Evolutionary conservation across 495 filamentous ascomycete species (phyloP).

Genomic region (Penicillium verhagenii): DNA sequence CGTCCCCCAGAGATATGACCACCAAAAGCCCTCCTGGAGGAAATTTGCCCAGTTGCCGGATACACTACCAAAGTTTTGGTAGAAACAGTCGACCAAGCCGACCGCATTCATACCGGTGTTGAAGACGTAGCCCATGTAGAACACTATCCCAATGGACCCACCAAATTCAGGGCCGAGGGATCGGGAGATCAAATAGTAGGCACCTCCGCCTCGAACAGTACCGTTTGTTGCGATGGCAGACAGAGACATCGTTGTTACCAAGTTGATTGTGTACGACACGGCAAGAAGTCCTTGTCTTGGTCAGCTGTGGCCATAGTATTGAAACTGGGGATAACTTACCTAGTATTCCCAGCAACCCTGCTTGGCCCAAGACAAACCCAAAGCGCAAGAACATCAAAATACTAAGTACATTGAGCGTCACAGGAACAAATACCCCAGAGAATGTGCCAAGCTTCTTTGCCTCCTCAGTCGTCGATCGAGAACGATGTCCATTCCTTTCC

Average conservation of each 20-base stretch:
- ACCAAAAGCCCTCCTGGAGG: constrained; percentile 73
- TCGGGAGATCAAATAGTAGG: constrained; percentile 86
- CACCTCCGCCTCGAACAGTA: constrained; percentile 82
- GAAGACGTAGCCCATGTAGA: constrained; percentile 80
- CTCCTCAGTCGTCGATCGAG: constrained; percentile 49
- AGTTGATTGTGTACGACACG: constrained; percentile 71
- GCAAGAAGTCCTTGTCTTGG: constrained; percentile 60
- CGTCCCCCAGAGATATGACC: constrained; percentile 76
- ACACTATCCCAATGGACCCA: constrained; percentile 87
- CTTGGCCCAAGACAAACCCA: constrained; percentile 75
- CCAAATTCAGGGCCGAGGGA: constrained; percentile 87
- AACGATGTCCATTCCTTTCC: constrained; percentile 39
- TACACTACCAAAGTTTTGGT: constrained; percentile 66
- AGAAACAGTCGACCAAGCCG: constrained; percentile 79
- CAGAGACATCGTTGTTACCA: constrained; percentile 81
- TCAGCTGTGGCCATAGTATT: constrained; percentile 11
- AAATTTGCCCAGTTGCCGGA: constrained; percentile 59
- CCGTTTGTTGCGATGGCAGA: constrained; percentile 90
- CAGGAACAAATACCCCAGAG: constrained; percentile 83
- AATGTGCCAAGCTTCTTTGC: constrained; percentile 67
- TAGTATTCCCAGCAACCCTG: constrained; percentile 75
- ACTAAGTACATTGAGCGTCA: constrained; percentile 83
- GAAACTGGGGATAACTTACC: constrained; percentile 44
- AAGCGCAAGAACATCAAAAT: constrained; percentile 92
- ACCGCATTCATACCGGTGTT: constrained; percentile 90